These are phyloP conservation scores for Nakazawaea anatomiae DNA, from an alignment of 805 yeast genomes.

Conservation along the genomic window DNA sequence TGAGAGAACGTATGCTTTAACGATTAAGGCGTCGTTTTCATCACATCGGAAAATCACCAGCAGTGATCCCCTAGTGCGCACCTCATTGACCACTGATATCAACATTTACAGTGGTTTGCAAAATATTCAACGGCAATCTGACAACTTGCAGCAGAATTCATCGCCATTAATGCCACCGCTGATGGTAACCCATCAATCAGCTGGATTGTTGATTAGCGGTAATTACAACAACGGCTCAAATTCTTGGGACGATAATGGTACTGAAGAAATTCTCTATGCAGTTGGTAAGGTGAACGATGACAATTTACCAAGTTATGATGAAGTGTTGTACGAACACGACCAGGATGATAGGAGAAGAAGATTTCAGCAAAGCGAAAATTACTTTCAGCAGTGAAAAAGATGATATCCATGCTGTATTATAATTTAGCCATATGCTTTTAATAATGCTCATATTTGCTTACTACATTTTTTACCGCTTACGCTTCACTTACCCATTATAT, in stretches of 20 bases:
- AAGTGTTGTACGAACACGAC: slow-evolving; percentile 12
- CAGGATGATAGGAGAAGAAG: slow-evolving; percentile 12
- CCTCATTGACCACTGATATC: slow-evolving; percentile 14
- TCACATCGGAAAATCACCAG: slow-evolving; percentile 9
- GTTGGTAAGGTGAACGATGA: slow-evolving; percentile 1
- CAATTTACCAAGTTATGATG: slow-evolving; percentile 13
- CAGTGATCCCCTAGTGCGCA: slow-evolving; percentile 7
- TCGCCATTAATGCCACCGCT: background rate
- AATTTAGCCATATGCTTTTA: background rate
- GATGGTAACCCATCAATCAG: slow-evolving; percentile 1
- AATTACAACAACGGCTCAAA: too few relatives aligned
- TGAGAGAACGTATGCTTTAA: slow-evolving; percentile 34
- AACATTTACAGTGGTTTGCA: slow-evolving; percentile 19
- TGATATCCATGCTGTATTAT: background rate
- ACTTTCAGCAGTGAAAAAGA: slow-evolving; percentile 5
- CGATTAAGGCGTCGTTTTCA: slow-evolving; percentile 26
- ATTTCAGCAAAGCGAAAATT: slow-evolving; percentile 14
- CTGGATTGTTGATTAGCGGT: background rate
- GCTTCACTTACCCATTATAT: too few relatives aligned
- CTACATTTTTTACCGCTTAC: background rate
- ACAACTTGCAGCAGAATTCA: background rate
- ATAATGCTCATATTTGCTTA: background rate
- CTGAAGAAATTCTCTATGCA: background rate
- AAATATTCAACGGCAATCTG: background rate
- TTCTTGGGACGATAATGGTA: background rate